Percentiles rank a stretch among this genome's conserved stretches.
These are phyloP conservation scores for Luvunga scandens DNA, from an alignment of 345 rosid species.

Conservation along the genomic window DNA sequence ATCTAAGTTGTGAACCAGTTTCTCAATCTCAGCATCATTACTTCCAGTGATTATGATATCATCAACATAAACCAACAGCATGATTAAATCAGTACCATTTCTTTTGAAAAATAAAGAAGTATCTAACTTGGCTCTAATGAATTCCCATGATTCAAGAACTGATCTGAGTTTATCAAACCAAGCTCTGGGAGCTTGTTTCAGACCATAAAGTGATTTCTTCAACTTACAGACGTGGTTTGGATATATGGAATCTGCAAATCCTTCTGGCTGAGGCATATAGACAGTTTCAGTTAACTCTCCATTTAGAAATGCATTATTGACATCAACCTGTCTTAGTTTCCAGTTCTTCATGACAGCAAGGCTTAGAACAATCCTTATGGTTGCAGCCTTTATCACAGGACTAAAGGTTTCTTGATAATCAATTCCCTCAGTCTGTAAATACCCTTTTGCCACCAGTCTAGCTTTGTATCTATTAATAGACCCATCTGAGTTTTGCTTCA, in stretches of 20 bases:
- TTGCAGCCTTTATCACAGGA: neutral
- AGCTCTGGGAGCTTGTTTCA: neutral
- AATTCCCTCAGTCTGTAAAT: neutral
- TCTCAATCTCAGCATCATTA: no score
- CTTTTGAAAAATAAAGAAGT: no score
- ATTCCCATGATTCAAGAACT: neutral
- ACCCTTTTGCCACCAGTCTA: neutral
- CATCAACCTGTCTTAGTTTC: neutral
- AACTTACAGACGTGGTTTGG: neutral
- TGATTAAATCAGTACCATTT: no score
- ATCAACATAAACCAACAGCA: no score
- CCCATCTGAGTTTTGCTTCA: neutral
- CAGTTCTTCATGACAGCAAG: neutral
- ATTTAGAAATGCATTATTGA: neutral
- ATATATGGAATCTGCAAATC: neutral
- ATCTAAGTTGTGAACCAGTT: no score
- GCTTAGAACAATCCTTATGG: neutral
- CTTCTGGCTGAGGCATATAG: neutral
- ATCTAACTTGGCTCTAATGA: neutral
- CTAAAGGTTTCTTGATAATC: neutral
- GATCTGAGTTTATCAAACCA: neutral
- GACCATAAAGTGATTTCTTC: neutral
- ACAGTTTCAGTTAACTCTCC: neutral
- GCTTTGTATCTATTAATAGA: neutral
- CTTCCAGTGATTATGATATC: no score